Conservation (phyloP, 129 eudicot species). For the Centella asiatica region DNA sequence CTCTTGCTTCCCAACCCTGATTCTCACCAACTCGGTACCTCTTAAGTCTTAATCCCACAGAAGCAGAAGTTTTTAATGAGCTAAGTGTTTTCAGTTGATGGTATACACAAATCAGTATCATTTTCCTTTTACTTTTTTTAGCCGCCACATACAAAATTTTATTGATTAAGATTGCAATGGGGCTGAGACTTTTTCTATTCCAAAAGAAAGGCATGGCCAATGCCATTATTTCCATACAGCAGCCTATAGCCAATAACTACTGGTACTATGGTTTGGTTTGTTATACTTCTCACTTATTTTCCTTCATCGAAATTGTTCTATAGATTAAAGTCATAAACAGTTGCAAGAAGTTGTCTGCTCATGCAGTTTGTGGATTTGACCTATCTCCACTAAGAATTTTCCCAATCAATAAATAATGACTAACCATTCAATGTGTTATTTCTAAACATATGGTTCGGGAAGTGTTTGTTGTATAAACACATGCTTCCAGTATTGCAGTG, state of each 20-base stretch:
- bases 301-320: too few species aligned
- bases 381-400: too few species aligned
- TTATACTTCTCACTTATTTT: too few species aligned
- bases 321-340: not conserved
- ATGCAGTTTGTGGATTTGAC: too few species aligned
- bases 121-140: not conserved
- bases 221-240: too few species aligned
- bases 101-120: not conserved
- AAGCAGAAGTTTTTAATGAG: not conserved
- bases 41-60: not conserved
- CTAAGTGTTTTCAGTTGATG: too few species aligned
- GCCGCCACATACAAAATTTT: too few species aligned
- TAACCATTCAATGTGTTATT: not conserved
- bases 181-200: not conserved
- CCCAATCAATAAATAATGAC: too few species aligned
- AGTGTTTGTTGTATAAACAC: not conserved
- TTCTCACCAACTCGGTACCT: not conserved
- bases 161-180: not conserved
- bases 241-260: too few species aligned
- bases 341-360: not conserved
- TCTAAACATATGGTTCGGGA: not conserved
- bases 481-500: not conserved
- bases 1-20: not conserved
- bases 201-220: too few species aligned
- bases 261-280: too few species aligned